Evolutionary conservation across 2,329 filamentous ascomycete species (phyloP).

Genomic region (Stemphylium vesicarium): DNA sequence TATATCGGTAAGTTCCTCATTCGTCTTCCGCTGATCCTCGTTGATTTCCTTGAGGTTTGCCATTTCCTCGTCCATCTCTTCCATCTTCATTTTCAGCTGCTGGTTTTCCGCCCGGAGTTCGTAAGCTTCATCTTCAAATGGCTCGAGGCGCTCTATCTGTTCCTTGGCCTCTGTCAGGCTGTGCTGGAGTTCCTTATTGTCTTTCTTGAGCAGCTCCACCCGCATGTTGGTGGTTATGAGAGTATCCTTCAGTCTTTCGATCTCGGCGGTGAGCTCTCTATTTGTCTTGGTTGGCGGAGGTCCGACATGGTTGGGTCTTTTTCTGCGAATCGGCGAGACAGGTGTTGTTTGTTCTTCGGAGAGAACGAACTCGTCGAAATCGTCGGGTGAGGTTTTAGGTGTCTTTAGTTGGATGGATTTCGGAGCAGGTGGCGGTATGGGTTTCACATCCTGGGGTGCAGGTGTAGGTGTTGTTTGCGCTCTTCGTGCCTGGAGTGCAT

Average conservation of each 20-base stretch:
- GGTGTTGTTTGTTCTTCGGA: constrained; percentile 39
- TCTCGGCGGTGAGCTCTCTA: constrained; percentile 37
- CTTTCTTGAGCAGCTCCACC: constrained; percentile 38
- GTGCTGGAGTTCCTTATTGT: constrained; percentile 40
- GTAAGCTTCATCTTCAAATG: constrained; percentile 32
- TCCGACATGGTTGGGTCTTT: constrained; percentile 34
- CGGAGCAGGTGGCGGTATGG: constrained; percentile 7
- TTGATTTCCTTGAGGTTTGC: constrained; percentile 22
- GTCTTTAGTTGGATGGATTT: constrained; percentile 11
- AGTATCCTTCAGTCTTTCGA: constrained; percentile 32
- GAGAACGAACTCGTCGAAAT: constrained; percentile 36
- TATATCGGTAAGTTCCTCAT: constrained; percentile 35
- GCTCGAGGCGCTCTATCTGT: constrained; percentile 36
- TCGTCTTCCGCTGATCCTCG: constrained; percentile 22
- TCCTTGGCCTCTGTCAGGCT: constrained; percentile 31
- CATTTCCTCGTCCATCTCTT: constrained; percentile 29
- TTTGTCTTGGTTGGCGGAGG: constrained; percentile 35
- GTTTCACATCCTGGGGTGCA: constrained; percentile 13
- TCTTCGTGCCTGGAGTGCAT: constrained; percentile 41
- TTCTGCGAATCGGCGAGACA: constrained; percentile 37
- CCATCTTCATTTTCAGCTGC: constrained; percentile 25
- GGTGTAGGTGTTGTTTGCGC: constrained; percentile 30
- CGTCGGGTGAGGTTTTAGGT: constrained; percentile 20
- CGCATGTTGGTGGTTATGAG: constrained; percentile 43
- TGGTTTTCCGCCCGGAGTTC: constrained; percentile 38